These are phyloP conservation scores for Quercus mongolica DNA, from an alignment of 306 rosid species.

Conservation along the genomic window DNA sequence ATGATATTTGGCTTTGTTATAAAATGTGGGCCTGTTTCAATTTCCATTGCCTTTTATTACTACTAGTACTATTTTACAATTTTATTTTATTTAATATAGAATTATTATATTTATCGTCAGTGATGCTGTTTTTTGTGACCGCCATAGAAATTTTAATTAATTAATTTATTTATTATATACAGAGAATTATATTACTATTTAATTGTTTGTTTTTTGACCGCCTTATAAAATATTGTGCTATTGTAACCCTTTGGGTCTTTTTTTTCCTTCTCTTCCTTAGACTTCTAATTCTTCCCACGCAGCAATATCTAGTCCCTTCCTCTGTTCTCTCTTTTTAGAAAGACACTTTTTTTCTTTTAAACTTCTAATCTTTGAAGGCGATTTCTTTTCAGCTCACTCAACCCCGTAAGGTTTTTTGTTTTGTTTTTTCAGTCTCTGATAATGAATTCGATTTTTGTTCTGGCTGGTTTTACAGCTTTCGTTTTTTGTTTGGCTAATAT, in stretches of 20 bases:
- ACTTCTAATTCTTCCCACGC: not conserved
- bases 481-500: not conserved
- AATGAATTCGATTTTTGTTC: not conserved
- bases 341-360: not conserved
- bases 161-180: not conserved
- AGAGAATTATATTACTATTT: too few relatives aligned
- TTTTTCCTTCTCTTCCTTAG: not conserved
- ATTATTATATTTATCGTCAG: too few relatives aligned
- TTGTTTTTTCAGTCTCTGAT: not conserved
- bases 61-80: not conserved
- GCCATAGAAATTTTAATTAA: too few relatives aligned
- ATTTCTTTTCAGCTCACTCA: not conserved
- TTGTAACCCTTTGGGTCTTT: not conserved
- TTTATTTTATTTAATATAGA: not conserved
- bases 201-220: conserved; percentile 1
- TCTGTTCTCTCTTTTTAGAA: not conserved
- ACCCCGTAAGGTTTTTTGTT: not conserved
- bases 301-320: not conserved
- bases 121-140: too few relatives aligned
- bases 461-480: not conserved
- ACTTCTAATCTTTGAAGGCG: not conserved
- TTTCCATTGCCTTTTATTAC: not conserved
- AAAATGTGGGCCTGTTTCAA: conserved; percentile 9
- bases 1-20: not conserved
- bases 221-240: not conserved